A percentile compares a stretch with the other conserved stretches of the same genome.
Conservation (phyloP, 208 protist genomes). For the Trypanosoma cruzi region DNA sequence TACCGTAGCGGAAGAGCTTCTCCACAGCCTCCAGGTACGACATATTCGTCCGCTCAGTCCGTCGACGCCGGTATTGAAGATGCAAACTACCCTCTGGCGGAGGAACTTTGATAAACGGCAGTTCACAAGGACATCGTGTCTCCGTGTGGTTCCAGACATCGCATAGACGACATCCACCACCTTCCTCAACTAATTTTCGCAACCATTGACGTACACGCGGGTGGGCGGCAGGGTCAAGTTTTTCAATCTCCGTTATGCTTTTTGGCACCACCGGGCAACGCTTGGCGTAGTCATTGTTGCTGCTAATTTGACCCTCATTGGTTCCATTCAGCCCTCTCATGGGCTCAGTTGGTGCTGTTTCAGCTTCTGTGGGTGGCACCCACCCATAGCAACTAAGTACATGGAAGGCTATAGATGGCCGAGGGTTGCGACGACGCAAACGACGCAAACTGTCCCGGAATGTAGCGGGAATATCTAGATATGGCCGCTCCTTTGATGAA, state of each 20-base stretch:
- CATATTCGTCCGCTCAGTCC: conserved; percentile 16
- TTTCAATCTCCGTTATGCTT: conserved; percentile 44
- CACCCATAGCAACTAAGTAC: conserved; percentile 74
- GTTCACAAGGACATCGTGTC: conserved; percentile 71
- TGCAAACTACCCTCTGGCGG: neutral
- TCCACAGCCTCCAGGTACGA: conserved; percentile 70
- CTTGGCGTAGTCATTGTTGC: conserved; percentile 18
- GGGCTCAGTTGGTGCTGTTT: conserved; percentile 34
- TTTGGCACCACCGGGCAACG: conserved; percentile 37
- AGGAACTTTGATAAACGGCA: conserved; percentile 52
- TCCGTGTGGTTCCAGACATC: conserved; percentile 81
- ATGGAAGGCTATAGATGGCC: conserved; percentile 67
- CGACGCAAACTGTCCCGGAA: conserved; percentile 84
- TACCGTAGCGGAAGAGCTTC: conserved; percentile 50
- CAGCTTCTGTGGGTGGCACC: conserved; percentile 4
- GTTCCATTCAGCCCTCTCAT: conserved; percentile 11
- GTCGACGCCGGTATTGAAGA: conserved; percentile 8
- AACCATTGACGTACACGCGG: conserved; percentile 64
- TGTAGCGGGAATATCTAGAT: conserved; percentile 56
- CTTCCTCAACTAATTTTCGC: conserved; percentile 41
- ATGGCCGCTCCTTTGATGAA: conserved; percentile 33
- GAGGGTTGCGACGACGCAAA: conserved; percentile 54
- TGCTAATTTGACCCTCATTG: conserved; percentile 26
- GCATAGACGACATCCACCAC: conserved; percentile 72
- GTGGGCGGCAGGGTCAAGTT: conserved; percentile 77